These are phyloP conservation scores for Globisporangium solare DNA, from an alignment of 352 stramenopile genomes.

Conservation along the genomic window DNA sequence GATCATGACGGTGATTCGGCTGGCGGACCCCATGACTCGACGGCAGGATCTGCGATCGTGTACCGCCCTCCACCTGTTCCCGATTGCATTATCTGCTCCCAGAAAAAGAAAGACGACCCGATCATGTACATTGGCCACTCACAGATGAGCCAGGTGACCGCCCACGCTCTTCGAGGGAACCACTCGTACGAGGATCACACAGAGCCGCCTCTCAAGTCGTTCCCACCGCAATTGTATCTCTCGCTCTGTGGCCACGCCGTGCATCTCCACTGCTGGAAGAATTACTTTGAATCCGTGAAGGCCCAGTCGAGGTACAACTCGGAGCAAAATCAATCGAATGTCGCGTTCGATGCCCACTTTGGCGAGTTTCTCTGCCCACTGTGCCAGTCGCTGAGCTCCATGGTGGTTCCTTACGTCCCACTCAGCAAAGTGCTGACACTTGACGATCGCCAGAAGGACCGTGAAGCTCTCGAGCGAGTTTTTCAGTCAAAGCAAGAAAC, in stretches of 20 bases:
- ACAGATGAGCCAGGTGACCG: constrained; percentile 62
- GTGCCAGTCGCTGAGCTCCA: constrained; percentile 89
- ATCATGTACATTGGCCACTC: constrained; percentile 86
- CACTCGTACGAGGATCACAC: too few species aligned
- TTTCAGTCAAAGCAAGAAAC: constrained; percentile 78
- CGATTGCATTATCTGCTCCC: constrained; percentile 83
- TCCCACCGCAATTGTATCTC: constrained; percentile 65
- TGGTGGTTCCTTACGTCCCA: constrained; percentile 79
- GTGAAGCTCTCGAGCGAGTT: constrained; percentile 62
- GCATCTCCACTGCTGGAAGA: constrained; percentile 84
- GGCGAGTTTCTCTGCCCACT: constrained; percentile 89
- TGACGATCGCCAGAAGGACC: constrained; percentile 47
- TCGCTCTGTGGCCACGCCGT: constrained; percentile 89
- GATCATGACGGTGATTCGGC: constrained; percentile 12
- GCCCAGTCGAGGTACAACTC: constrained; percentile 66
- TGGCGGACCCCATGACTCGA: neutral
- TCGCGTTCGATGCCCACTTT: constrained; percentile 81
- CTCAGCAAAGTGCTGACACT: constrained; percentile 51
- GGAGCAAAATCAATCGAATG: constrained; percentile 71
- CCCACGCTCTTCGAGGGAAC: constrained; percentile 23
- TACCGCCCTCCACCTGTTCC: constrained; percentile 60
- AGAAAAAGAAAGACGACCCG: constrained; percentile 77
- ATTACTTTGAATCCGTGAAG: constrained; percentile 86
- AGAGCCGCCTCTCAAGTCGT: constrained; percentile 11
- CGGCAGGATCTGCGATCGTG: constrained; percentile 34